phyloP scores from a whole-genome alignment of 164 flowering plant genomes.

The Vitis labrusca region DNA sequence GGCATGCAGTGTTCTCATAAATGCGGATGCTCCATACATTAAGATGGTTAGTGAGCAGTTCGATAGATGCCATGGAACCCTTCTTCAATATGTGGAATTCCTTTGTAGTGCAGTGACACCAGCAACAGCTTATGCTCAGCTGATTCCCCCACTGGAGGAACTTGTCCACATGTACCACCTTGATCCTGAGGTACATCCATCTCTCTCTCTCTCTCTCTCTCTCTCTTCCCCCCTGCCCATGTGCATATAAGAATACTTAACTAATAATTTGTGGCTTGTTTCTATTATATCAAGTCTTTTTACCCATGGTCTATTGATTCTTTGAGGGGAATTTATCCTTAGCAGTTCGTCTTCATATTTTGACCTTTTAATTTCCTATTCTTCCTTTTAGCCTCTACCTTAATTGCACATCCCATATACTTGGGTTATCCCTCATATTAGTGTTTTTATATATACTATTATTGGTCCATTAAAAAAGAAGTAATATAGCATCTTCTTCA shows the following conservation, averaged over 20 bases:
- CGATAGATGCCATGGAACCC: constrained; percentile 97
- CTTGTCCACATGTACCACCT: constrained; percentile 86
- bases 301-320: too few relatives aligned
- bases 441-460: too few relatives aligned
- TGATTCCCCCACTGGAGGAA: constrained; percentile 84
- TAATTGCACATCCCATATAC: not conserved
- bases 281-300: too few relatives aligned
- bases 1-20: constrained; percentile 74
- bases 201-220: constrained; percentile 1
- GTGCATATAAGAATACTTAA: too few relatives aligned
- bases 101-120: constrained; percentile 80
- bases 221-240: not conserved
- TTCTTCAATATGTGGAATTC: constrained; percentile 96
- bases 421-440: not conserved
- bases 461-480: too few relatives aligned
- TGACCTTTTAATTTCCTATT: too few relatives aligned
- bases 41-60: constrained; percentile 98
- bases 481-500: not conserved
- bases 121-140: constrained; percentile 66
- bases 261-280: too few relatives aligned
- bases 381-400: too few relatives aligned
- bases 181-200: constrained; percentile 82
- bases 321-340: not conserved
- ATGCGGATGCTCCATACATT: constrained; percentile 89
- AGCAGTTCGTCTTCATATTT: not conserved